A percentile compares a stretch with the other conserved stretches of the same genome.
Evolutionary conservation across 2,329 filamentous ascomycete genomes (phyloP).

Genomic region (Microsporum audouinii): DNA sequence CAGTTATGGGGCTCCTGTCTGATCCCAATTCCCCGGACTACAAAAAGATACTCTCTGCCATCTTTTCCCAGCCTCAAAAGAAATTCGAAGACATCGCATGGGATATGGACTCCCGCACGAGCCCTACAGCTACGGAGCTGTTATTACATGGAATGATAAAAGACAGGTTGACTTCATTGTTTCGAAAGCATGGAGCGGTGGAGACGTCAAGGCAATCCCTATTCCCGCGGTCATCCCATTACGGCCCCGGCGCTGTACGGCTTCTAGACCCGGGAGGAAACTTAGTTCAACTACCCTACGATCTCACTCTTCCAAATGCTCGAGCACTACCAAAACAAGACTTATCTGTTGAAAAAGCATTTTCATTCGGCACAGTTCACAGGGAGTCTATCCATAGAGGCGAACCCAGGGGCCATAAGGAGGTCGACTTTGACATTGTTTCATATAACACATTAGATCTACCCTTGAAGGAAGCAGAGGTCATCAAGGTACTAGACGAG

Average conservation of each 20-base stretch:
- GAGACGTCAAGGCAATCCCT: slow-evolving; percentile 63
- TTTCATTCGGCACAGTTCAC: slow-evolving; percentile 79
- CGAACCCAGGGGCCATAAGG: slow-evolving; percentile 69
- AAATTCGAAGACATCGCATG: slow-evolving; percentile 71
- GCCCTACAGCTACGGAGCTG: slow-evolving; percentile 42
- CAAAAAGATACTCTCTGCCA: slow-evolving; percentile 71
- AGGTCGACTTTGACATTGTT: slow-evolving; percentile 95
- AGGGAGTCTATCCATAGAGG: slow-evolving; percentile 66
- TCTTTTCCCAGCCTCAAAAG: slow-evolving; percentile 66
- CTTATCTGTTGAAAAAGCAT: slow-evolving; percentile 60
- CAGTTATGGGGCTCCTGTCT: slow-evolving; percentile 61
- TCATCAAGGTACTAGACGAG: slow-evolving; percentile 89
- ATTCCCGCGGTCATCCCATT: slow-evolving; percentile 73
- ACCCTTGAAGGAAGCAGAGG: slow-evolving; percentile 82
- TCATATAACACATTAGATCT: slow-evolving; percentile 70
- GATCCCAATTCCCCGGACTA: slow-evolving; percentile 81
- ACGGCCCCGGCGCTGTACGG: slow-evolving; percentile 61
- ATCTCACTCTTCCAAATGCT: slow-evolving; percentile 81
- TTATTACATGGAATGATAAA: slow-evolving; percentile 64
- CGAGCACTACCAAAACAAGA: slow-evolving; percentile 61
- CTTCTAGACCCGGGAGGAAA: slow-evolving; percentile 73
- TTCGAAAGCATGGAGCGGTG: slow-evolving; percentile 78
- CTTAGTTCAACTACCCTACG: slow-evolving; percentile 87
- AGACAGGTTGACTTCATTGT: slow-evolving; percentile 62
- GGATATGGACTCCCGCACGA: slow-evolving; percentile 53